Evolutionary conservation across 768 basidiomycete species (phyloP).

Genomic region (Lentinula sp.): DNA sequence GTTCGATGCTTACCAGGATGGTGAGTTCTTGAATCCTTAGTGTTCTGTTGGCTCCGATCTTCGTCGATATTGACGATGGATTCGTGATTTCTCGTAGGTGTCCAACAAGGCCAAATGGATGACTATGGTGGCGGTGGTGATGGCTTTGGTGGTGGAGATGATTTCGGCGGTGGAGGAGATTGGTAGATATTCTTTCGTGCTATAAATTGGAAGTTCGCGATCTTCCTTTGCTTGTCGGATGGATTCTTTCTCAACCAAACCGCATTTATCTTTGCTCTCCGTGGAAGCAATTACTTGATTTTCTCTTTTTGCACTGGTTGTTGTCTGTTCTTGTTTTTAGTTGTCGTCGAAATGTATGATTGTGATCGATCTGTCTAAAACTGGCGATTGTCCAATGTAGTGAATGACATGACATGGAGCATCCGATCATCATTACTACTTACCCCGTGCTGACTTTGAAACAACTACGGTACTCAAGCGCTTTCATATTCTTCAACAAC

Average conservation of each 20-base stretch:
- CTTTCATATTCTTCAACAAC: no score
- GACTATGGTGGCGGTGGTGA: background rate
- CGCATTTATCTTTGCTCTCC: background rate
- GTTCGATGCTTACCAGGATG: conserved; percentile 7
- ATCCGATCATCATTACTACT: no score
- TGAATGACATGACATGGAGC: no score
- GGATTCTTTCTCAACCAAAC: background rate
- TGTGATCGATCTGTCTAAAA: no score
- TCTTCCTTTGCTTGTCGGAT: background rate
- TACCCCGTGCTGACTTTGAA: no score
- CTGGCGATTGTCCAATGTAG: no score
- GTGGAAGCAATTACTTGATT: no score
- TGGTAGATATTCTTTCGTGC: background rate
- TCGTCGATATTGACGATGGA: background rate
- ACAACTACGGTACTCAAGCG: no score
- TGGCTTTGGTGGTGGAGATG: background rate
- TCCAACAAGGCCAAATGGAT: conserved; percentile 1
- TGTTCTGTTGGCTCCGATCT: background rate
- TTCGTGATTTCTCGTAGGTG: background rate
- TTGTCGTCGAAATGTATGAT: no score
- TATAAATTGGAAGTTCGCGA: no score
- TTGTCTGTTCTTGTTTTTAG: no score
- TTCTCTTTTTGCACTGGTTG: no score
- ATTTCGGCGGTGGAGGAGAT: background rate
- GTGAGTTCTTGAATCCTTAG: background rate